Conservation (phyloP, 2,329 filamentous ascomycete genomes). For the Parascedosporium putredinis region DNA sequence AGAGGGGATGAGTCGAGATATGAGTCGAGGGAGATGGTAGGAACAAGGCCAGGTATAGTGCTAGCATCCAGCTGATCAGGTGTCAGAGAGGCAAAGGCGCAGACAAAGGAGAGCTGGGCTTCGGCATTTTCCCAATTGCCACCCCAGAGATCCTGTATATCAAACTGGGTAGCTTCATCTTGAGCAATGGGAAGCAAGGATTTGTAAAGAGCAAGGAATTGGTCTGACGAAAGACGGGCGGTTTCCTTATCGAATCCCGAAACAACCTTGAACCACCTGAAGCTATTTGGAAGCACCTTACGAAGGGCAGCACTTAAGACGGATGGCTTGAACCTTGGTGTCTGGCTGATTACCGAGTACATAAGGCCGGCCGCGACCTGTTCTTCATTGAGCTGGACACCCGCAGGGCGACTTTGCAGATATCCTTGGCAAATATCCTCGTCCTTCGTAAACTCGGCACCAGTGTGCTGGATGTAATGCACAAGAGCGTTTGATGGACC, state of each 20-base stretch:
- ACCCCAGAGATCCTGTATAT: slow-evolving; percentile 85
- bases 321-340: slow-evolving; percentile 39
- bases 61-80: slow-evolving; percentile 71
- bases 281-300: slow-evolving; percentile 49
- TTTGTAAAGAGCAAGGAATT: slow-evolving; percentile 74
- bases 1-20: slow-evolving; percentile 38
- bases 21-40: slow-evolving; percentile 59
- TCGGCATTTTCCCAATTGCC: slow-evolving; percentile 79
- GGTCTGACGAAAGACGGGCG: slow-evolving; percentile 63
- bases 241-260: slow-evolving; percentile 70
- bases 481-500: slow-evolving; percentile 46
- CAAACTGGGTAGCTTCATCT: slow-evolving; percentile 44
- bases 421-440: slow-evolving; percentile 53
- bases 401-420: slow-evolving; percentile 41
- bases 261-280: slow-evolving; percentile 64
- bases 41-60: slow-evolving; percentile 70
- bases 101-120: slow-evolving; percentile 87
- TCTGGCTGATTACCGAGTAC: slow-evolving; percentile 49
- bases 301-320: slow-evolving; percentile 52
- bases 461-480: slow-evolving; percentile 62
- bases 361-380: slow-evolving; percentile 75
- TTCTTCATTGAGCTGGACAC: slow-evolving; percentile 61
- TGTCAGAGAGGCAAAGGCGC: slow-evolving; percentile 69
- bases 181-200: slow-evolving; percentile 64
- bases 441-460: slow-evolving; percentile 64